Base-by-base conservation (phyloP, 2,329 filamentous ascomycete species). In the Fusarium illudens region DNA sequence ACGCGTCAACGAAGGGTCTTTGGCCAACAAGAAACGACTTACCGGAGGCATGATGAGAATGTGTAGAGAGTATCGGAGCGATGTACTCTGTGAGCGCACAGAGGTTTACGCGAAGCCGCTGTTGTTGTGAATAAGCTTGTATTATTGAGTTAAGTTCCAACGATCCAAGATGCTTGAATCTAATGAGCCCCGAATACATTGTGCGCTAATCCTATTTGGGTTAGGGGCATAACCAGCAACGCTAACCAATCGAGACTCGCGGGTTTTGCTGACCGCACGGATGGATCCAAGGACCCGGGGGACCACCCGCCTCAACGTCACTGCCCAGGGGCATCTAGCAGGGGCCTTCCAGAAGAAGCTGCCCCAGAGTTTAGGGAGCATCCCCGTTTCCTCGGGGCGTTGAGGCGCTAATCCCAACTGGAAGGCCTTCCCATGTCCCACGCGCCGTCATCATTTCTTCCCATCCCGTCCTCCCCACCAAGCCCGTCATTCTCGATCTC, bases 11-110 rank as follows among this genome's bases (percentile, higher is more conserved):
- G 6, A 30, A 19, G 3, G 19, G 29, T 20, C 5, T 6, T 75
- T 82, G 81, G 8, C 80, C 81, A 25, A 76, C 27, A 80, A 59
- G 84, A 81, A 32, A 80, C 80, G 15, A 12, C 83, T 76, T 79
- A 88, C 87, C 49, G 86, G 86, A 77, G 87, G 84, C 86, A 88
- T 88, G 13, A 66, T 81, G 13, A 37, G 9, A 32, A n/a, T n/a
- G n/a, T n/a, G n/a, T n/a, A n/a, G n/a, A n/a, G n/a, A 8, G 29
- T 15, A 7, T 5, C 1, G 0, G 12, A 4, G 4, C n/a, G 4
- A 42, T 15, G 20, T 19, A n/a, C 13, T 39, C 15, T 10, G 13
- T 5, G 12, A 22, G 25, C 12, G 10, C 11, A 6, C 12, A 20
- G 20, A 12, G 15, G 13, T 15, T n/a, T 53, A 13, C 13, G 22